A percentile compares a stretch with the other conserved stretches of the same genome.
These are phyloP conservation scores for Fraxinus greggii DNA, from an alignment of 305 asterid species.

Conservation along the genomic window DNA sequence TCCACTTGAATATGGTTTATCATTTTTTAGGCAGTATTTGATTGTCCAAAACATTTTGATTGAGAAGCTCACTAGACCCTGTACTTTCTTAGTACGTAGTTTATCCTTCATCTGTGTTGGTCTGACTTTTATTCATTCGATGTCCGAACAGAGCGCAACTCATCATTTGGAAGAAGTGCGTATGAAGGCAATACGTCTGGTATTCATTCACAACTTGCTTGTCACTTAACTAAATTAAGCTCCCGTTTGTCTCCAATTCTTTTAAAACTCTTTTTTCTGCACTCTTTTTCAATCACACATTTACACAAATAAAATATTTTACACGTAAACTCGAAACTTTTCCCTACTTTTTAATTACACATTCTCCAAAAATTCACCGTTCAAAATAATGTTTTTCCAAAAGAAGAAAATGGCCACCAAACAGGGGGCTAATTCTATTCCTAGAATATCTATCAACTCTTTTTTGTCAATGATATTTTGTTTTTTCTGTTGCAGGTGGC, in stretches of 20 bases:
- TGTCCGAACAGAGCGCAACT: constrained; percentile 63
- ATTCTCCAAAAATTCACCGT: not conserved
- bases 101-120: constrained; percentile 20
- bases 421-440: not conserved
- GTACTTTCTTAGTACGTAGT: constrained; percentile 8
- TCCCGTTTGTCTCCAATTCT: not conserved
- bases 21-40: constrained; percentile 16
- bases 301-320: not conserved
- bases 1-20: not conserved
- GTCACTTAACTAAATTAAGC: constrained; percentile 10
- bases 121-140: constrained; percentile 31
- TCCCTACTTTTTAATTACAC: not conserved
- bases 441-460: constrained; percentile 14
- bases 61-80: not conserved
- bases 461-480: constrained; percentile 17
- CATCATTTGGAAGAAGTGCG: constrained; percentile 96
- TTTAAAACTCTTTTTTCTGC: not conserved
- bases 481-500: constrained; percentile 66
- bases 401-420: not conserved
- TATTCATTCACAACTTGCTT: constrained; percentile 35
- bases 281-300: not conserved
- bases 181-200: constrained; percentile 99
- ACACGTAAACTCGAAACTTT: not conserved
- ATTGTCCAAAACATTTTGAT: constrained; percentile 12
- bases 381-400: not conserved